Conservation (phyloP, 495 filamentous ascomycete genomes). For the Lasiosphaeris hirsuta region DNA sequence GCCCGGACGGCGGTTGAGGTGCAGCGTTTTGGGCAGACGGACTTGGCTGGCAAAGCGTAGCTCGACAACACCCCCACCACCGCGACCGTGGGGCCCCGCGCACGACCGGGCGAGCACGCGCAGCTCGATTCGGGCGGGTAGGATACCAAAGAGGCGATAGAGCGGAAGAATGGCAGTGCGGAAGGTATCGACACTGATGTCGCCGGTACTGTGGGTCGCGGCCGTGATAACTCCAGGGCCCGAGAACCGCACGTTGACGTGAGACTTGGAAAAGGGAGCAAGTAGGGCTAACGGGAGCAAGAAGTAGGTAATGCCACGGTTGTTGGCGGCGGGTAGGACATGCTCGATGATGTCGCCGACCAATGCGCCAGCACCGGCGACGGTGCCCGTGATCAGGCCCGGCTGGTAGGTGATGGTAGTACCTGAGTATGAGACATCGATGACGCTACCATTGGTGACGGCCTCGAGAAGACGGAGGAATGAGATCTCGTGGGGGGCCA, state of each 20-base stretch:
- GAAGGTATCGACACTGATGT: slow-evolving; percentile 87
- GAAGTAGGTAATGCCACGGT: slow-evolving; percentile 86
- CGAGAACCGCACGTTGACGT: slow-evolving; percentile 81
- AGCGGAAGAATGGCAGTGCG: slow-evolving; percentile 89
- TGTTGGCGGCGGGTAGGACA: slow-evolving; percentile 69
- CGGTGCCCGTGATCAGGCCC: slow-evolving; percentile 81
- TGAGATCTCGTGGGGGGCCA: slow-evolving; percentile 88
- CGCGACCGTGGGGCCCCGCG: slow-evolving; percentile 63
- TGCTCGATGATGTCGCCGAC: slow-evolving; percentile 72
- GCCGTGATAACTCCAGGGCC: slow-evolving; percentile 93
- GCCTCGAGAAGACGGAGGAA: slow-evolving; percentile 92
- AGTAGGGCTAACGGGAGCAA: slow-evolving; percentile 83
- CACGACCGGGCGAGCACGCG: slow-evolving; percentile 78
- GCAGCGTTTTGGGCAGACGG: slow-evolving; percentile 87
- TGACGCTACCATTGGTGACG: slow-evolving; percentile 89
- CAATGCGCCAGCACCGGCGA: slow-evolving; percentile 59
- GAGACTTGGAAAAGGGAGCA: slow-evolving; percentile 87
- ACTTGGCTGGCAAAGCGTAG: slow-evolving; percentile 89
- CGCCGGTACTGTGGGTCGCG: slow-evolving; percentile 65
- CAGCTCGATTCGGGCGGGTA: slow-evolving; percentile 76
- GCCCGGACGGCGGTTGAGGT: slow-evolving; percentile 75
- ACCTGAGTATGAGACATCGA: slow-evolving; percentile 93
- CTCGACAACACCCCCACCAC: slow-evolving; percentile 89
- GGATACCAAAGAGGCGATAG: slow-evolving; percentile 84
- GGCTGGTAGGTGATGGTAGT: slow-evolving; percentile 88